Evolutionary conservation across 352 stramenopile species (phyloP).

Genomic region (Aphanomyces stellatus): DNA sequence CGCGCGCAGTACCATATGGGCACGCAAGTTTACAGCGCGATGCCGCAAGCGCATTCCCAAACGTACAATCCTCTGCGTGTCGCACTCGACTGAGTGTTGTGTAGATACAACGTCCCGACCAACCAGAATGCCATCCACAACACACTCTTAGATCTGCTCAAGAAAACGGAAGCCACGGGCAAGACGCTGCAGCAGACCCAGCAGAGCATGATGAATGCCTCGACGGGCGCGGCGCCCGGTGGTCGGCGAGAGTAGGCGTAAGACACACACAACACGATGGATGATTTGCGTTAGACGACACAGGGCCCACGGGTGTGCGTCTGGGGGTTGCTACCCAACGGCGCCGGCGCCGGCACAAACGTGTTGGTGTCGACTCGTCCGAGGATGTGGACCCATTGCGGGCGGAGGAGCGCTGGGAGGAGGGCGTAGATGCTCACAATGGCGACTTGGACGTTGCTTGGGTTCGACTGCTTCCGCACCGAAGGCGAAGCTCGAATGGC

Average conservation of each 20-base stretch:
- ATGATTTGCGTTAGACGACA: neutral
- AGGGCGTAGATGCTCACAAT: neutral
- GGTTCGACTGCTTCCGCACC: too few relatives aligned
- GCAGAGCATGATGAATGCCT: slow-evolving; percentile 15
- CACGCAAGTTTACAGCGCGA: neutral
- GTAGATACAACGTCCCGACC: neutral
- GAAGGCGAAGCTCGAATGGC: too few relatives aligned
- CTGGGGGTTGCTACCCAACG: neutral
- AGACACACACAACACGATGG: neutral
- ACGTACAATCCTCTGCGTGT: neutral
- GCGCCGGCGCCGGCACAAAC: neutral
- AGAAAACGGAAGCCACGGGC: slow-evolving; percentile 20
- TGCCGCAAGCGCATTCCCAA: neutral
- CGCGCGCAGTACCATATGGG: neutral
- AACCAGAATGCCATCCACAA: slow-evolving; percentile 14
- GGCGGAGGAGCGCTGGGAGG: neutral
- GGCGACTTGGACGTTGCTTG: too few relatives aligned
- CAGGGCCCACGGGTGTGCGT: neutral
- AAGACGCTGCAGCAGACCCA: slow-evolving; percentile 17
- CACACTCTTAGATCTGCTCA: slow-evolving; percentile 15
- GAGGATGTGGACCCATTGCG: neutral
- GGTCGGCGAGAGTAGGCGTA: neutral
- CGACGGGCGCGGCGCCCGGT: neutral
- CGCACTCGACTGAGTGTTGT: neutral
- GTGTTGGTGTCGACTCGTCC: neutral